These are phyloP conservation scores for Globisporangium lucens DNA, from an alignment of 352 stramenopile genomes.

Conservation along the genomic window DNA sequence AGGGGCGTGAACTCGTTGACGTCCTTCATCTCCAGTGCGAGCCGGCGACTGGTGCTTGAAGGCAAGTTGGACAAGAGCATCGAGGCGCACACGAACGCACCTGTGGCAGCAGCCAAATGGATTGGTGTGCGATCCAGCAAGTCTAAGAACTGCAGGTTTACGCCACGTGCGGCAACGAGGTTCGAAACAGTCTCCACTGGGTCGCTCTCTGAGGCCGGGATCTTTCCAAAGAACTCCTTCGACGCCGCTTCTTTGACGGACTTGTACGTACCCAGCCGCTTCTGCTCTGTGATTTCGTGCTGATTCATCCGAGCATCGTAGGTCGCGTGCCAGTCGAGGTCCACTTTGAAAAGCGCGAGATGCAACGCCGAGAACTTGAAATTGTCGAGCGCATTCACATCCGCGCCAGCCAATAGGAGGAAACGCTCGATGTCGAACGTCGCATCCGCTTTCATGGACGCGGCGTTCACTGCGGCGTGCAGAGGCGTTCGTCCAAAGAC, in stretches of 20 bases:
- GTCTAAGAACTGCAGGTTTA: conserved; percentile 38
- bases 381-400: conserved; percentile 47
- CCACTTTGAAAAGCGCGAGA: conserved; percentile 65
- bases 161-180: conserved; percentile 40
- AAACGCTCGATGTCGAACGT: conserved; percentile 69
- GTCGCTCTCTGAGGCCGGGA: conserved; percentile 43
- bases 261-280: conserved; percentile 41
- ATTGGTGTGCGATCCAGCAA: conserved; percentile 47
- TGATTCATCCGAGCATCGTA: conserved; percentile 16
- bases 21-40: conserved; percentile 21
- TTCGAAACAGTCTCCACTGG: conserved; percentile 74
- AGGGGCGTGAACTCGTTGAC: conserved; percentile 46
- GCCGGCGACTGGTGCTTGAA: conserved; percentile 3
- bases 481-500: conserved; percentile 47
- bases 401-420: conserved; percentile 45
- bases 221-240: conserved; percentile 27
- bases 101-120: conserved; percentile 59
- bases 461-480: conserved; percentile 64
- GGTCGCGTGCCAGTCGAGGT: conserved; percentile 54
- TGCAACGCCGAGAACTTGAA: conserved; percentile 56
- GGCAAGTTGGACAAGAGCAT: conserved; percentile 33
- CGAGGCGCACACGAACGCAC: conserved; percentile 65
- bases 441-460: conserved; percentile 58
- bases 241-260: conserved; percentile 39
- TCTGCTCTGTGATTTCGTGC: background rate